Base-by-base conservation (phyloP, 129 eudicot genomes). In the Sambucus nigra region DNA sequence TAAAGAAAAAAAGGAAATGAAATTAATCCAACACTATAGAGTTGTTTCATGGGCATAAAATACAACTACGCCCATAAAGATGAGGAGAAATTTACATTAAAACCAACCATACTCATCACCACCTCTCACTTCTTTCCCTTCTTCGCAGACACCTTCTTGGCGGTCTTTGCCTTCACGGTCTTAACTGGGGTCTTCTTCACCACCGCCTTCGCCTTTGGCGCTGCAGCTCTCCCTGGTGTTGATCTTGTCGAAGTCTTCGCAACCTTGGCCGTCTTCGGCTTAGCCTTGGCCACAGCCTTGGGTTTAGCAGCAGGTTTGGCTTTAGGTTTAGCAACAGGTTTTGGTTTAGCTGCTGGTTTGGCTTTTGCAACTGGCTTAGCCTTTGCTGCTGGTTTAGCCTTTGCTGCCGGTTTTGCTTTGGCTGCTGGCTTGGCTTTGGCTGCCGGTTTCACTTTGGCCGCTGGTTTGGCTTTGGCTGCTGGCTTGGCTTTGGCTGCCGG, bases 191-290 rank as follows among this genome's bases (percentile, higher is more conserved):
- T 5, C 67, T 78, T 73, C 71, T 73, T 68, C 9, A 75, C 70
- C 25, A 73, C 47, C 0, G 74, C 60, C 31, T 82, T 82, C 70
- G 59, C n/a, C 24, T 61, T 40, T 5, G 32, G 16, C 1, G 68
- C 51, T 5, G 73, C 68, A 0, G 62, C 72, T 60, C 63, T 75
- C 17, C 80, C 65, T 0, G 94, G 94, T 0, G 81, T 58, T 0
- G 78, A 40, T 49, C 83, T 75, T 0, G 87, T 68, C 0, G 79
- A 53, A 1, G 94, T 83, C 61, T 64, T 66, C 0, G 80, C 64
- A 1, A 56, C 83, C 51, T 83, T 79, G 9, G 69, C 68, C 4
- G 78, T 53, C 28, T 22, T 61, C 27, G 31, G 31, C 63, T 64
- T 71, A 32, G 73, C 22, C 28, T 78, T 78, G 2, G 88, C 69